A percentile compares a stretch with the other conserved stretches of the same genome.
These are phyloP conservation scores for Gamarada debralockiae DNA, from an alignment of 495 filamentous ascomycete species.

Conservation along the genomic window DNA sequence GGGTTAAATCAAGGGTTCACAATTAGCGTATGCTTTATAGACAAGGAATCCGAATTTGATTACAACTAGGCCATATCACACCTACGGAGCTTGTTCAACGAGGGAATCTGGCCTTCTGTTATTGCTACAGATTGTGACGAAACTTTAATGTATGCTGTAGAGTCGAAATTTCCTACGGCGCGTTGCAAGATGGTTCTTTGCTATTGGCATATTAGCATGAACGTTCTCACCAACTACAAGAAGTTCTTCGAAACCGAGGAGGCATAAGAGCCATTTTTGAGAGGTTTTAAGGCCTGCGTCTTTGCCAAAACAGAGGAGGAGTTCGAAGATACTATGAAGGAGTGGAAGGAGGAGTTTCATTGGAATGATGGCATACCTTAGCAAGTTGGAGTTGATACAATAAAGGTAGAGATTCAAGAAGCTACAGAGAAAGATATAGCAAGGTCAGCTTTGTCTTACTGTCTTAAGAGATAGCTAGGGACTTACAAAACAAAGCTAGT, in stretches of 20 bases:
- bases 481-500: neutral
- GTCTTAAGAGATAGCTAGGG: neutral
- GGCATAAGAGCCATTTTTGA: neutral
- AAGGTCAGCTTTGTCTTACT: neutral
- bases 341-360: neutral
- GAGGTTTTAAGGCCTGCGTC: neutral
- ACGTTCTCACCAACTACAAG: neutral
- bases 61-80: neutral
- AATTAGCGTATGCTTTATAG: neutral
- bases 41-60: neutral
- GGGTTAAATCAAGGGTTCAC: neutral
- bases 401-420: neutral
- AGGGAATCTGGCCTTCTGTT: neutral
- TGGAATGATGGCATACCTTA: slow-evolving; percentile 2
- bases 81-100: neutral
- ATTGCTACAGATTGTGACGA: slow-evolving; percentile 1
- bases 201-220: slow-evolving; percentile 2
- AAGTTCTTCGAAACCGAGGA: neutral
- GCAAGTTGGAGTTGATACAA: neutral
- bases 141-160: neutral
- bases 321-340: neutral
- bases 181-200: neutral
- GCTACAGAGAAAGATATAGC: neutral
- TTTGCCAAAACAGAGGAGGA: slow-evolving; percentile 3
- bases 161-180: neutral